Evolutionary conservation across 495 filamentous ascomycete species (phyloP), one percentile per base, ranked within the genome.

Genomic region (Penicillium robsamsonii): DNA sequence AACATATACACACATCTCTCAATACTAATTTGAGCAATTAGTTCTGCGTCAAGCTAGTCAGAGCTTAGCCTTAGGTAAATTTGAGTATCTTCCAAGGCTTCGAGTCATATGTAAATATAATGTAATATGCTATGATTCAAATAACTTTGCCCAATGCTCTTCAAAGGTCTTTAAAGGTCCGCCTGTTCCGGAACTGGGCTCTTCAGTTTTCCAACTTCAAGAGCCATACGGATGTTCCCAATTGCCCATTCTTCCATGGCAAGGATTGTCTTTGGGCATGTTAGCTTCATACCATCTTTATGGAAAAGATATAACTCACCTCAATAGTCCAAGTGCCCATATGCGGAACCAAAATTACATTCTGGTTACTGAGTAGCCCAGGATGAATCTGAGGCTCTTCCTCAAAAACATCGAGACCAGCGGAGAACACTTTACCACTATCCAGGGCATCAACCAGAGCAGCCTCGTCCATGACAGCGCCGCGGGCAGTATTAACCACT

Each of bases 401-500:
- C 59, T 89, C 87, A 58, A 82, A 90, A 10, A 90, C 87, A 63
- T 90, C 87, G 17, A 90, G 69, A 12, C 87, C 87, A 27, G 75
- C 82, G 4, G 79, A 78, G 30, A 71, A 74, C 17, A 90, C 82
- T 54, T 86, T 83, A 13, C 85, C 85, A 33, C 63, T 74, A 29
- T 85, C 80, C 17, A 89, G 66, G 3, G 86, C 84, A 30, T 80
- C 69, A 10, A 88, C 86, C 20, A 89, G 74, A 1, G 86, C 86
- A n/a, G 69, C 81, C 60, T 90, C 87, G 64, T 90, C 87, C 48
- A 90, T 87, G 35, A 89, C 79, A 20, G 82, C 84, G 13, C 86
- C 85, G 20, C 85, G 81, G 15, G 86, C 85, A 2, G 87, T 89
- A 69, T 89, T 88, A 53, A 91, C 80, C 24, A 91, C 82, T 29